Conservation (phyloP, 1,284 basidiomycete genomes). For the Tilletia setariae region DNA sequence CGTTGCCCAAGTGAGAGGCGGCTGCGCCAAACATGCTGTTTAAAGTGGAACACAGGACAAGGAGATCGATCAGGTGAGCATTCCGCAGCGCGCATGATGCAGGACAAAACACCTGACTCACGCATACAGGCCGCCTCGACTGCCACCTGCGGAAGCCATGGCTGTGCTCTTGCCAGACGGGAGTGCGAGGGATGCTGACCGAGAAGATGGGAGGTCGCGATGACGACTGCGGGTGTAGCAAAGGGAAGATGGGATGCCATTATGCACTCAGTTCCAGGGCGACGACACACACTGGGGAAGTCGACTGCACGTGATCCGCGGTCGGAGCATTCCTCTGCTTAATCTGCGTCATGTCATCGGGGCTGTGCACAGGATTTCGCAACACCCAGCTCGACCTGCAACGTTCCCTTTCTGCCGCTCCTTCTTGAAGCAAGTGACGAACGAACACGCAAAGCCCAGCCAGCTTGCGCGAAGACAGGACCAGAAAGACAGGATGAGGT, state of each 20-base stretch:
- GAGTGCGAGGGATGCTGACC: background rate
- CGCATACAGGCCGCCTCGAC: conserved; percentile 9
- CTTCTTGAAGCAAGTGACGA: too few relatives aligned
- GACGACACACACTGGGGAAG: too few relatives aligned
- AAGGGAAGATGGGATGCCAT: too few relatives aligned
- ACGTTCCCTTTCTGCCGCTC: background rate
- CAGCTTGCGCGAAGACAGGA: background rate
- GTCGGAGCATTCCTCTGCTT: too few relatives aligned
- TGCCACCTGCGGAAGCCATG: conserved; percentile 1
- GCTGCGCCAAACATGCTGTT: conserved; percentile 47
- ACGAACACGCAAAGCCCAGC: too few relatives aligned
- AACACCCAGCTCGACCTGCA: background rate
- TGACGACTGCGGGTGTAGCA: too few relatives aligned
- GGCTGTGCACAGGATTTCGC: too few relatives aligned
- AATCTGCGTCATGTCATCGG: too few relatives aligned
- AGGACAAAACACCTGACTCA: background rate
- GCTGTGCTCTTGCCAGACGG: background rate
- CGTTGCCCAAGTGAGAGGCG: conserved; percentile 22
- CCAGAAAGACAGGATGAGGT: conserved; percentile 28
- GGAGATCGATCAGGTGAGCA: background rate
- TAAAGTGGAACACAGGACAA: background rate
- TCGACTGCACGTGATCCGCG: too few relatives aligned
- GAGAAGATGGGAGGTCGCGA: background rate
- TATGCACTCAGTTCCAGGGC: too few relatives aligned
- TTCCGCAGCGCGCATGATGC: background rate